Evolutionary conservation across 441 rosid species (phyloP), one percentile per base, ranked within the genome.

Genomic region (Lepidium campestre): DNA sequence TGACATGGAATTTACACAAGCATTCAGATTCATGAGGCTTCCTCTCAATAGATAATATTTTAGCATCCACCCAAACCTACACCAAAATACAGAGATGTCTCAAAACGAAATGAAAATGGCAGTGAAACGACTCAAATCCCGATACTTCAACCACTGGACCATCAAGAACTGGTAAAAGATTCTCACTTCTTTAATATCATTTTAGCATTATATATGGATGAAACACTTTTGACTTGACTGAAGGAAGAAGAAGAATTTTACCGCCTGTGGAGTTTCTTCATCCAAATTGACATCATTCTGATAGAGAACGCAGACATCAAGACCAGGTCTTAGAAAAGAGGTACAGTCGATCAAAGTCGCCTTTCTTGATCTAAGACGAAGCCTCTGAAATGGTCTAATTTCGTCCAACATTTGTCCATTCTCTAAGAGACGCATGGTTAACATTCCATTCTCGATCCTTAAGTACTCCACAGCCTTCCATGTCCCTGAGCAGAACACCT

Each of bases 11-110:
- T 57, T 71, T 78, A 79, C 97, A 93, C 32, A 67, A 69, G 68
- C 97, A 93, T 40, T 73, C 70, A n/a, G 79, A 47, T 45, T 78
- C 85, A 61, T 91, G 97, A 52, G 87, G 93, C 77, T 77, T 85
- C 72, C 97, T 85, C 83, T 89, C 83, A 35, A 93, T 79, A 15
- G 96, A 86, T 68, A 62, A 79, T 70, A 91, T 87, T 75, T 73
- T 84, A 47, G 90, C 96, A 82, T 93, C 96, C 54, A 85, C 57
- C 96, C 85, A 88, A 18, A 83, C 90, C 95, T 89, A 65, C 39
- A 71, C 37, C 29, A 68, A 11, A 31, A 64, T 14, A 46, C 34
- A 58, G 4, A 23, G 1, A 25, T 31, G 27, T 66, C 6, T 41
- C 25, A 54, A 57, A 39, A 46, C 9, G 34, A 29, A 18, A n/a